Conservation (phyloP, 495 filamentous ascomycete species). For the Chaetomium fimeti region DNA sequence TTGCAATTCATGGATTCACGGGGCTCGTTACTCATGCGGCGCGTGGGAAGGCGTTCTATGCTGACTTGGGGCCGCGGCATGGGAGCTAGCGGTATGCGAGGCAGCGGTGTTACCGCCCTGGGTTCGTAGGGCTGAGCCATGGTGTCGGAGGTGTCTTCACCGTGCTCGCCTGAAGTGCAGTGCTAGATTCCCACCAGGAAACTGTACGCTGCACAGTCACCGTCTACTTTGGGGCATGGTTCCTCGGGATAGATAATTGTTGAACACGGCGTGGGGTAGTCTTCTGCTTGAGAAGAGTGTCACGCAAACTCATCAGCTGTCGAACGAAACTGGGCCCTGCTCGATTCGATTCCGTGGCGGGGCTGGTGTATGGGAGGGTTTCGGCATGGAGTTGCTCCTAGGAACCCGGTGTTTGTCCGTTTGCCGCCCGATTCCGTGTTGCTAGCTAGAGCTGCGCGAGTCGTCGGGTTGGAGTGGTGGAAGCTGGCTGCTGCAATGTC, state of each 20-base stretch:
- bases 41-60: constrained; percentile 75
- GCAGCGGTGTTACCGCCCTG: constrained; percentile 32
- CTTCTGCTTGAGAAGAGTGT: background rate
- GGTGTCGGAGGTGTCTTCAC: constrained; percentile 20
- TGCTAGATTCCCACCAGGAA: constrained; percentile 8
- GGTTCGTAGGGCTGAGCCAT: constrained; percentile 31
- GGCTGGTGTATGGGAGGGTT: background rate
- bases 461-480: background rate
- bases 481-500: no score
- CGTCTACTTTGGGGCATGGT: constrained; percentile 20
- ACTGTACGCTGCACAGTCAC: constrained; percentile 15
- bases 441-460: background rate
- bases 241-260: background rate
- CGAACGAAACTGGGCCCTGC: background rate
- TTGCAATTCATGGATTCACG: constrained; percentile 94
- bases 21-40: constrained; percentile 70
- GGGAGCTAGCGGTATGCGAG: constrained; percentile 40
- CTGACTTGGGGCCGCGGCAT: constrained; percentile 79
- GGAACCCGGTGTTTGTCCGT: background rate
- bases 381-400: background rate
- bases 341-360: background rate
- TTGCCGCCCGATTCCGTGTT: background rate
- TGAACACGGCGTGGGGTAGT: background rate
- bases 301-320: background rate
- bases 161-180: background rate